Percentiles rank a stretch among this genome's conserved stretches.
phyloP scores from a whole-genome alignment of 2,329 filamentous ascomycete species.

The Gremmenia infestans region DNA sequence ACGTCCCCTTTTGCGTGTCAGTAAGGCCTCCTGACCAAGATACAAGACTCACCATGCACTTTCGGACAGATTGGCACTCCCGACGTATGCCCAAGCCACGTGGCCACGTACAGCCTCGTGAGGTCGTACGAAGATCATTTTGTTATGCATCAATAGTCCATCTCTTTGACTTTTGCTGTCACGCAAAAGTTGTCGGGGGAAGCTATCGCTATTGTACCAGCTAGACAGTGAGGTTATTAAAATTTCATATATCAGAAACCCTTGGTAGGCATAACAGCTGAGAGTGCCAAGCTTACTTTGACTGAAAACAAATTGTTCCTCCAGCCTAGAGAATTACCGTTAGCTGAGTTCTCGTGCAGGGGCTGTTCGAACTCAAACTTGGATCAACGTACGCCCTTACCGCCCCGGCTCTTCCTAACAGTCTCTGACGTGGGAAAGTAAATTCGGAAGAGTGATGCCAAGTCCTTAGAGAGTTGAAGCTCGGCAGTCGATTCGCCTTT shows the following conservation, averaged over 20 bases:
- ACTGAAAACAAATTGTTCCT: constrained; percentile 77
- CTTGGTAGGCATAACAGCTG: neutral
- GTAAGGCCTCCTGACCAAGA: neutral
- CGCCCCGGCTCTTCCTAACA: constrained; percentile 59
- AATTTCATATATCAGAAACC: neutral
- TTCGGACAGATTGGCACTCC: constrained; percentile 88
- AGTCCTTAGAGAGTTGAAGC: constrained; percentile 19
- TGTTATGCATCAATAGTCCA: constrained; percentile 83
- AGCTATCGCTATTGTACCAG: constrained; percentile 59
- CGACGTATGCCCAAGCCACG: constrained; percentile 75
- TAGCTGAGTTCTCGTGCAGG: neutral
- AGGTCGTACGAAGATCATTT: constrained; percentile 55
- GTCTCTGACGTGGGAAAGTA: constrained; percentile 78
- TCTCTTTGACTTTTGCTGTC: constrained; percentile 68
- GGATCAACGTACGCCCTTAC: constrained; percentile 43
- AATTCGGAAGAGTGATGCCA: constrained; percentile 56
- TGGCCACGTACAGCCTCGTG: constrained; percentile 8
- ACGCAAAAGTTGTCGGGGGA: constrained; percentile 66
- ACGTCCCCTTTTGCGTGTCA: constrained; percentile 58
- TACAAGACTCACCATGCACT: constrained; percentile 70
- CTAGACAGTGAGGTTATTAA: neutral
- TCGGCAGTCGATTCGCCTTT: constrained; percentile 13
- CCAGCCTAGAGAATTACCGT: constrained; percentile 44
- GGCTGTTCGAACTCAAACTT: neutral
- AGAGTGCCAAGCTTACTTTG: constrained; percentile 43